Evolutionary conservation across 1,284 basidiomycete genomes (phyloP).

Genomic region (Sanghuangporus weigelae): DNA sequence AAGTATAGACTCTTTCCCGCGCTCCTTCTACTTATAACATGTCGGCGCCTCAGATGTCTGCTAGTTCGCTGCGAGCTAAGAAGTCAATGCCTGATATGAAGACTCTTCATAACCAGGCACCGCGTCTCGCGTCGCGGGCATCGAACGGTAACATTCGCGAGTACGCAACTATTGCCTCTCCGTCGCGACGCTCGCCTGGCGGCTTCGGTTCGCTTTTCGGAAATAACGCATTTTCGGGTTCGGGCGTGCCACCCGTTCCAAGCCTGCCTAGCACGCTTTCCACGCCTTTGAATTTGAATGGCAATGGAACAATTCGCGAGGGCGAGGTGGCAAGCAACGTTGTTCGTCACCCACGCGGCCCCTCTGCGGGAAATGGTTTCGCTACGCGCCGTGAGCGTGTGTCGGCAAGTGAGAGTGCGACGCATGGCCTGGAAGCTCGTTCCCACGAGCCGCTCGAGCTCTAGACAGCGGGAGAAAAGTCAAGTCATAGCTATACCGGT

Average conservation of each 20-base stretch:
- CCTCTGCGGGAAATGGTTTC: conserved; percentile 61
- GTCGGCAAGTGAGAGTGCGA: conserved; percentile 48
- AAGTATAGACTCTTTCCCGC: conserved; percentile 63
- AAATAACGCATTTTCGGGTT: conserved; percentile 36
- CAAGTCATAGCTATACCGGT: not conserved
- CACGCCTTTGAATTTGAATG: conserved; percentile 37
- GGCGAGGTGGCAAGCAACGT: conserved; percentile 52
- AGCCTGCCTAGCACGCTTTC: conserved; percentile 58
- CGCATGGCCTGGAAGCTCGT: conserved; percentile 63
- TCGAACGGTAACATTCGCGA: conserved; percentile 91
- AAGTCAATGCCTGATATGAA: conserved; percentile 96
- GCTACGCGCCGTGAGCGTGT: conserved; percentile 57
- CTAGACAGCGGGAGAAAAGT: conserved; percentile 33
- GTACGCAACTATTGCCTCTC: conserved; percentile 83
- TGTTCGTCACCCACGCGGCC: conserved; percentile 75
- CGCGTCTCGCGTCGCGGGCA: conserved; percentile 75
- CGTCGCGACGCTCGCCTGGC: conserved; percentile 66
- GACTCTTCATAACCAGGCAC: conserved; percentile 73
- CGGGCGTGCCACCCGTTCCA: conserved; percentile 68
- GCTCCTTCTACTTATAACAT: conserved; percentile 65
- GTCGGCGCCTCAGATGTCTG: conserved; percentile 41
- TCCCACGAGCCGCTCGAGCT: conserved; percentile 81
- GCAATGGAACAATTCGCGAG: conserved; percentile 21
- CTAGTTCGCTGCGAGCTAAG: conserved; percentile 73
- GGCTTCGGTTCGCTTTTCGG: conserved; percentile 67